Base-by-base conservation (phyloP, 2,329 filamentous ascomycete genomes). In the Tolypocladium nubicola region DNA sequence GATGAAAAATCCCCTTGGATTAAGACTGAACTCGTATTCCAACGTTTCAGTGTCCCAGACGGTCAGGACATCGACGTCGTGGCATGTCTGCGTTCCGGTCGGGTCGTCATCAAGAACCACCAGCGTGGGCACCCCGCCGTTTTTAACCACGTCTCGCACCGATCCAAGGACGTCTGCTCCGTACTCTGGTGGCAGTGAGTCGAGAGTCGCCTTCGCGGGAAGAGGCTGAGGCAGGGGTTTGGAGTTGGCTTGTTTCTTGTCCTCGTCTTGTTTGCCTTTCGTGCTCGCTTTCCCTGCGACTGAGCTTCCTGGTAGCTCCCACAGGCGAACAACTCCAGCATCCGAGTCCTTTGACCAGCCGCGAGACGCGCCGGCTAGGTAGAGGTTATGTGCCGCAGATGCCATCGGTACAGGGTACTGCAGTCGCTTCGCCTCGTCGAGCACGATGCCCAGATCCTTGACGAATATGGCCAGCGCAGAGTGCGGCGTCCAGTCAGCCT, bases 81-180 rank as follows among this genome's bases (percentile, higher is more conserved):
- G 79, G 65, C 80, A 82, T 5, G 81, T 84, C 62, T 84, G 81
- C 0, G 80, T 84, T 21, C 80, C 80, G 0, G 81, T 84, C 38
- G 80, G 80, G 58, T 83, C 80, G 60, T 83, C 80, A 57, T 83
- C 80, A 5, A 79, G 69, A 0, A 71, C 71, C 4, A 79, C 72
- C 8, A 75, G 67, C 10, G 69, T 64, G 14, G 70, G 69, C 5
- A 67, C 62, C 3, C 65, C 54, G 14, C 61, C 59, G 23, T 55
- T 60, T 26, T 58, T 43, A 10, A 68, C 63, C 1, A 61, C 59
- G 1, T 52, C 54, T 23, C 57, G 59, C 3, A 64, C 62, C 11
- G 61, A 61, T 19, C 56, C 50, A 13, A 68, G 57, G 1, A 68
- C 61, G 14, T 67, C 63, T 5, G 35, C 53, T 1, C 56, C 13